Conservation (phyloP, 2,329 filamentous ascomycete species). For the Colletotrichum higginsianum region DNA sequence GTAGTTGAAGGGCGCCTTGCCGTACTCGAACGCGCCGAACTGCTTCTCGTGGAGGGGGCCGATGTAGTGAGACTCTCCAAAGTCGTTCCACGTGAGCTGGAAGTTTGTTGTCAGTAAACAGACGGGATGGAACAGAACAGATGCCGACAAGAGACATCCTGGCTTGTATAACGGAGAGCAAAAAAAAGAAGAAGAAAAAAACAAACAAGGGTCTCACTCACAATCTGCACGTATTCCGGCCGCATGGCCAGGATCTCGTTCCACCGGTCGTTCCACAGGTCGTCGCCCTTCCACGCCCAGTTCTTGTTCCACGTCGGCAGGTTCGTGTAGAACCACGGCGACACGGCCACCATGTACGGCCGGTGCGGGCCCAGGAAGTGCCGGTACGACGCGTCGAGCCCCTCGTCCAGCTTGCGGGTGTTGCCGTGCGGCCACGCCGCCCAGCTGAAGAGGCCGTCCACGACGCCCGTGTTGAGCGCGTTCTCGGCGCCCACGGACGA, state of each 20-base stretch:
- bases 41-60: slow-evolving; percentile 57
- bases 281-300: slow-evolving; percentile 74
- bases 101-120: background rate
- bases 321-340: slow-evolving; percentile 74
- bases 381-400: slow-evolving; percentile 44
- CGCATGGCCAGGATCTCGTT: slow-evolving; percentile 63
- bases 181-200: no score
- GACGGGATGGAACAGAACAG: no score
- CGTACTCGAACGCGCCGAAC: slow-evolving; percentile 37
- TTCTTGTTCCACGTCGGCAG: slow-evolving; percentile 70
- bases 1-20: slow-evolving; percentile 55
- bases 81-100: slow-evolving; percentile 60
- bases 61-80: slow-evolving; percentile 70
- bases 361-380: slow-evolving; percentile 30
- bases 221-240: slow-evolving; percentile 62
- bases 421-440: slow-evolving; percentile 53
- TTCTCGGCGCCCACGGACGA: slow-evolving; percentile 53
- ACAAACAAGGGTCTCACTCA: slow-evolving; percentile 49
- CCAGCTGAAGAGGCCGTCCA: slow-evolving; percentile 57
- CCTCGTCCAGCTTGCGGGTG: slow-evolving; percentile 40
- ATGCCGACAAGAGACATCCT: no score
- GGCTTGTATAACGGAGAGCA: no score
- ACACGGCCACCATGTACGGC: slow-evolving; percentile 67
- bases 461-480: slow-evolving; percentile 43
- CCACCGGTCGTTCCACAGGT: slow-evolving; percentile 74